Base-by-base conservation (phyloP, 805 yeast genomes). In the Yarrowia osloensis region DNA sequence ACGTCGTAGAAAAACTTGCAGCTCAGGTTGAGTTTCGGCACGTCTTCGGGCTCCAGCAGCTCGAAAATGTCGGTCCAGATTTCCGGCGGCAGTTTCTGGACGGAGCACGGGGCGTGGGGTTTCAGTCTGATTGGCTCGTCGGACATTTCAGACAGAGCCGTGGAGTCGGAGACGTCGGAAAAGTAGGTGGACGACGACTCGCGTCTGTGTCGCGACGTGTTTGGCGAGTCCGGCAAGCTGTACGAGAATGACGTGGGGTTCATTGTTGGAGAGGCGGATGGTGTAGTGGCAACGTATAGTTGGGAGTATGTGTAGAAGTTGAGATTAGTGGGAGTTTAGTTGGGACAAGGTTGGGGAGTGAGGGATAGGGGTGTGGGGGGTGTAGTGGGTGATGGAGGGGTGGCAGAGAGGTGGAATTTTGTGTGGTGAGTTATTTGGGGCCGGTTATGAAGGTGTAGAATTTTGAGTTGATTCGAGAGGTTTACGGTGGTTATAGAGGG, bases 221-320 rank as follows among this genome's bases (percentile, higher is more conserved):
- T 39, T 1, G 63, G 49, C 47, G 63, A 57, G 15, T 39, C 31
- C 22, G 61, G 61, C 2, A 37, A 2, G 17, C 40, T 35, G 47
- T 57, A 40, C 5, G 63, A 57, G 31, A 57, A 57, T 17, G 49
- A 39, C 28, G 63, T 26, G 7, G 63, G 63, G 22, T 57, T 37
- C 63, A 57, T 57, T 5, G 28, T 28, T 24, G 31, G 19, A 22
- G 4, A n/a, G 11, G 50, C 13, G 17, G 4, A 19, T 24, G 4
- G 22, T 42, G 29, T 2, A 33, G 59, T 35, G 26, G 29, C 12
- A 29, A 22, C 29, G 19, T 6, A 13, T 4, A 29, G 29, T 5
- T 31, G 26, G 4, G n/a, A n/a, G n/a, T n/a, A n/a, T n/a, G n/a
- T n/a, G n/a, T n/a, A n/a, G n/a, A n/a, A n/a, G n/a, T n/a, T 24